Percentiles rank a stretch among this genome's conserved stretches.
phyloP scores from a whole-genome alignment of 257 asterid genomes.

The Solanum bulbocastanum region DNA sequence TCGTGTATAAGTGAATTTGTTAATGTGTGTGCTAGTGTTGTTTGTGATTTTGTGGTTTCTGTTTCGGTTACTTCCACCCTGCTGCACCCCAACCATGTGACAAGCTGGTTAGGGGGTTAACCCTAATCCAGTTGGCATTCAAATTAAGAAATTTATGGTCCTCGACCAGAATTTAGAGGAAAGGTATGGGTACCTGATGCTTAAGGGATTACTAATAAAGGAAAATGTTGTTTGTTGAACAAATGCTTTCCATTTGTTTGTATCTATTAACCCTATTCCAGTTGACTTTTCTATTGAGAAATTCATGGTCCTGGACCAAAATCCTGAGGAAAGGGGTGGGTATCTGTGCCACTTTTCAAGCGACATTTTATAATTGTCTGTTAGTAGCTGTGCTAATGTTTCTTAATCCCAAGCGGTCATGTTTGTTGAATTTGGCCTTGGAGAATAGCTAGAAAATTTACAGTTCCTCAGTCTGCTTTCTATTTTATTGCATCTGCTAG shows the following conservation, averaged over 20 bases:
- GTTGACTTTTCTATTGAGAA: neutral
- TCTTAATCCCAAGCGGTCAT: neutral
- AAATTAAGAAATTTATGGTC: neutral
- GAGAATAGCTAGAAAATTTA: neutral
- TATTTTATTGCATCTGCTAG: neutral
- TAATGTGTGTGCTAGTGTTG: neutral
- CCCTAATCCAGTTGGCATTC: neutral
- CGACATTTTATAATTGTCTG: neutral
- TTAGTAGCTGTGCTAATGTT: neutral
- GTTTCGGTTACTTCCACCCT: neutral
- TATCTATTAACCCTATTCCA: neutral
- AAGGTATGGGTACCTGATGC: neutral
- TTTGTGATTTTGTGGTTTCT: neutral
- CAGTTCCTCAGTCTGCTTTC: neutral
- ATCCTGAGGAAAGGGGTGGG: neutral
- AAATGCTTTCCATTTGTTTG: neutral
- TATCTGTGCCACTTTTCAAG: neutral
- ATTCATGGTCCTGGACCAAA: neutral
- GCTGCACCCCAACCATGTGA: neutral
- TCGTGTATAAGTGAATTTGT: neutral
- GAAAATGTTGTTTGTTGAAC: neutral
- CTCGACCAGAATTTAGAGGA: neutral
- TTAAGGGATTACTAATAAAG: neutral
- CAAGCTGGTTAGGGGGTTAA: neutral
- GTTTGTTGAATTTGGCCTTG: neutral